Conservation (phyloP, 2,329 filamentous ascomycete species). For the Penicillium sp. region DNA sequence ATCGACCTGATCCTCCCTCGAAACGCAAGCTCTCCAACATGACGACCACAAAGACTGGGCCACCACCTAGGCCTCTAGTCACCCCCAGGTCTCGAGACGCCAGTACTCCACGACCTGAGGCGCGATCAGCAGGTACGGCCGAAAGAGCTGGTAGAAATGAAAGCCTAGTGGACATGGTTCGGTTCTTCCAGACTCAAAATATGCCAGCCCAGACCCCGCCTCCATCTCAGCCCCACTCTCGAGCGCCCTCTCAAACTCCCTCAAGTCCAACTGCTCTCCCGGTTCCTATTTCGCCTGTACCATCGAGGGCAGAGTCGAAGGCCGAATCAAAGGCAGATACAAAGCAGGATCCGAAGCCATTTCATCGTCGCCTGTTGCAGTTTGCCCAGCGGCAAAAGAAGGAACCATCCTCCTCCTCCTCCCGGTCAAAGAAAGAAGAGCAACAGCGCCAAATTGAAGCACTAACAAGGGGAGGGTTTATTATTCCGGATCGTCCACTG, state of each 20-base stretch:
- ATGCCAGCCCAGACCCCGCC: conserved; percentile 11
- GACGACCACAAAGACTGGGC: conserved; percentile 14
- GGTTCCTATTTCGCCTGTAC: conserved; percentile 21
- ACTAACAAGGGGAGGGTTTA: conserved; percentile 31
- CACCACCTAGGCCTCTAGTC: conserved; percentile 14
- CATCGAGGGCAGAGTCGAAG: conserved; percentile 3
- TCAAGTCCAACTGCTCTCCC: conserved; percentile 23
- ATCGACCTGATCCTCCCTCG: conserved; percentile 29
- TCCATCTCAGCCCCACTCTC: conserved; percentile 9
- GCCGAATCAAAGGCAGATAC: neutral
- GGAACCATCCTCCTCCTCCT: conserved; percentile 20
- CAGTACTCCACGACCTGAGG: conserved; percentile 18
- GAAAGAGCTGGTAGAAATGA: conserved; percentile 31
- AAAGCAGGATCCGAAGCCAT: conserved; percentile 21
- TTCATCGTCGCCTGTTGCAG: conserved; percentile 38
- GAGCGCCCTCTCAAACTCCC: conserved; percentile 1
- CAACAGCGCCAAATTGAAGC: conserved; percentile 29
- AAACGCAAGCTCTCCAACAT: conserved; percentile 27
- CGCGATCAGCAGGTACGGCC: conserved; percentile 34
- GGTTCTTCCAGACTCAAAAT: conserved; percentile 36
- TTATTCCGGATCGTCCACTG: conserved; percentile 21
- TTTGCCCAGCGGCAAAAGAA: conserved; percentile 35
- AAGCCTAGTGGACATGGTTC: conserved; percentile 35
- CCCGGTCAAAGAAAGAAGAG: conserved; percentile 26
- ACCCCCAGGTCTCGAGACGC: conserved; percentile 9